Conservation (phyloP, 169 alveolate species). For the Theileria luwenshuni region DNA sequence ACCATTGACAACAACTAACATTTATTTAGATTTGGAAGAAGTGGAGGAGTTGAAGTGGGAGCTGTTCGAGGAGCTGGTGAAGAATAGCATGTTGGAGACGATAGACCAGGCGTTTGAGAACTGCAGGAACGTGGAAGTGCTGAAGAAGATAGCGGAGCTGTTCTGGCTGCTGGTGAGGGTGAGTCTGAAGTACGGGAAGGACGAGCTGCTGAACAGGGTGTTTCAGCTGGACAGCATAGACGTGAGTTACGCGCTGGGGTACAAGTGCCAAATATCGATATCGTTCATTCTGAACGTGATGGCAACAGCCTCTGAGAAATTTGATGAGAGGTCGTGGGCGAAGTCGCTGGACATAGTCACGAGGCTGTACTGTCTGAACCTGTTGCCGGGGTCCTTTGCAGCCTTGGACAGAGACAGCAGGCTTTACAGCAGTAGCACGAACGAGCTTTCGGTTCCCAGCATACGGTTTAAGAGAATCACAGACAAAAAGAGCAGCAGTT, state of each 20-base stretch:
- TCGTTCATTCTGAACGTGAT: slow-evolving; percentile 43
- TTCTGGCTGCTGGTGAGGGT: slow-evolving; percentile 50
- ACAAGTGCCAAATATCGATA: slow-evolving; percentile 62
- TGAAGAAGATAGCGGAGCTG: slow-evolving; percentile 46
- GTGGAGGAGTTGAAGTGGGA: not conserved
- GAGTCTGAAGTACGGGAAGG: slow-evolving; percentile 21
- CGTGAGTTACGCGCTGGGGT: slow-evolving; percentile 47
- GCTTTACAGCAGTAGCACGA: slow-evolving; percentile 28
- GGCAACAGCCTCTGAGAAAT: slow-evolving; percentile 53
- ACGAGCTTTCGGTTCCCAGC: slow-evolving; percentile 39
- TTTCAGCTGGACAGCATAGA: slow-evolving; percentile 48
- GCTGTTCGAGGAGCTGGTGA: slow-evolving; percentile 33
- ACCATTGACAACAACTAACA: not conserved
- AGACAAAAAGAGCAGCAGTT: slow-evolving; percentile 42
- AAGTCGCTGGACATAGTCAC: slow-evolving; percentile 52
- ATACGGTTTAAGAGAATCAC: slow-evolving; percentile 49
- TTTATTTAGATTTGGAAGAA: not conserved
- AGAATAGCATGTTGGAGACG: slow-evolving; percentile 22
- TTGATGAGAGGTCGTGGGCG: slow-evolving; percentile 54
- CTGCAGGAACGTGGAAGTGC: slow-evolving; percentile 12
- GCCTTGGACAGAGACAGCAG: slow-evolving; percentile 58
- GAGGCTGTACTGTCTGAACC: slow-evolving; percentile 59
- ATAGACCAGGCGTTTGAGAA: slow-evolving; percentile 16
- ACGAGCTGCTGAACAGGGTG: slow-evolving; percentile 32
- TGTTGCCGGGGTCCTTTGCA: slow-evolving; percentile 60